phyloP scores from a whole-genome alignment of 495 filamentous ascomycete species.

The Xylaria nigripes region DNA sequence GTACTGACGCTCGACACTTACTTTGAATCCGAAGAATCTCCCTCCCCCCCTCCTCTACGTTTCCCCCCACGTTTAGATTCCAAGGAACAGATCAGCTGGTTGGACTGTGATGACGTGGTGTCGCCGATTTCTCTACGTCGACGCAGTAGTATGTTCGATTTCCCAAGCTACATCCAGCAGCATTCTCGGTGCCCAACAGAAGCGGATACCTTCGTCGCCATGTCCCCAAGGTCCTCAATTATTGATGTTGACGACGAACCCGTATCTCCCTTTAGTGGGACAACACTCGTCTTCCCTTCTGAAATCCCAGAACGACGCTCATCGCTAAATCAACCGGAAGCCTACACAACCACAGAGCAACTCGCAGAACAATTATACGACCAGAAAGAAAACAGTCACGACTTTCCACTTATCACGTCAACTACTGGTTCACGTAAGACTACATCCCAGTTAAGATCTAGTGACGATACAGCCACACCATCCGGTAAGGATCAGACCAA shows the following conservation, averaged over 20 bases:
- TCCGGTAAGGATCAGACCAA: not conserved
- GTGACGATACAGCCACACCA: not conserved
- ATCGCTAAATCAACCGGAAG: not conserved
- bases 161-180: not conserved
- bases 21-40: constrained; percentile 22
- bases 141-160: constrained; percentile 7
- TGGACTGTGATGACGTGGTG: constrained; percentile 19
- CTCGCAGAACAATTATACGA: not conserved
- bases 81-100: constrained; percentile 24
- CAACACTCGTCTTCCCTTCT: not conserved
- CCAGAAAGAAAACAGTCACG: not conserved
- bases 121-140: constrained; percentile 2
- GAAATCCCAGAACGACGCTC: constrained; percentile 1
- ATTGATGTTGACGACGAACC: not conserved
- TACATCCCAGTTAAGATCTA: not conserved
- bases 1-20: constrained; percentile 30
- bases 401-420: constrained; percentile 8
- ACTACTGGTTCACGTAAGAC: not conserved
- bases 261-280: not conserved
- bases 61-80: constrained; percentile 1
- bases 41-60: constrained; percentile 10
- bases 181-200: not conserved
- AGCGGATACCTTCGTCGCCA: not conserved
- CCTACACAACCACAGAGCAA: not conserved
- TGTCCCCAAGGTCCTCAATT: not conserved